Evolutionary conservation across 2,329 filamentous ascomycete genomes (phyloP).

Genomic region (Microcera coccophila): DNA sequence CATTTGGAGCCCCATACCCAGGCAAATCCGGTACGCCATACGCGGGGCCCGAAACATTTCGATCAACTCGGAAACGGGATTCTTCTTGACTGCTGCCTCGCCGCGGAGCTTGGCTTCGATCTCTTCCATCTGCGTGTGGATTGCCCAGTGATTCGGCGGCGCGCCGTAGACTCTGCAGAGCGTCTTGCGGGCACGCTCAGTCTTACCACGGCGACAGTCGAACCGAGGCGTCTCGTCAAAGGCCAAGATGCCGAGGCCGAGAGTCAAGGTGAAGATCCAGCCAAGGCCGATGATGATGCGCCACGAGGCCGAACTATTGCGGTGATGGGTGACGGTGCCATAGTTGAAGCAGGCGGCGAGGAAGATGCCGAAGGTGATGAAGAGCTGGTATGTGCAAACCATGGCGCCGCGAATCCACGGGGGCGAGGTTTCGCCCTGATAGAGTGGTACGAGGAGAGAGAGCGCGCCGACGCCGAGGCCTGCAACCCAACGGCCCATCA

Average conservation of each 20-base stretch:
- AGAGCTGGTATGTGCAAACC: conserved; percentile 65
- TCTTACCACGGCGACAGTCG: conserved; percentile 45
- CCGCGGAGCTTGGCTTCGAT: conserved; percentile 51
- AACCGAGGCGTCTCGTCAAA: conserved; percentile 52
- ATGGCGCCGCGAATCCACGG: conserved; percentile 63
- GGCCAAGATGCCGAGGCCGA: conserved; percentile 47
- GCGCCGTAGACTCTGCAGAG: conserved; percentile 48
- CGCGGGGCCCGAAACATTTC: conserved; percentile 62
- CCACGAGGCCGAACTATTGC: conserved; percentile 51
- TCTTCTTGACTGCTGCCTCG: conserved; percentile 40
- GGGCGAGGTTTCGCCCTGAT: conserved; percentile 67
- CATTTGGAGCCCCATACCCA: conserved; percentile 59
- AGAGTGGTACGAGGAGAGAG: conserved; percentile 66
- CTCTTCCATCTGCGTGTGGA: conserved; percentile 49
- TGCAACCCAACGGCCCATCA: conserved; percentile 60
- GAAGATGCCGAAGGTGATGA: conserved; percentile 68
- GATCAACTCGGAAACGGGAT: conserved; percentile 44
- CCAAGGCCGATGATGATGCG: conserved; percentile 55
- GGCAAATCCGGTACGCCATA: conserved; percentile 59
- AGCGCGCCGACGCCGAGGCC: conserved; percentile 65
- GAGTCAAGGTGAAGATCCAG: conserved; percentile 46
- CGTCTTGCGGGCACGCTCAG: conserved; percentile 44
- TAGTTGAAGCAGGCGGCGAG: conserved; percentile 58
- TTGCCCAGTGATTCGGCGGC: conserved; percentile 39
- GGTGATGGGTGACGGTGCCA: conserved; percentile 50